Evolutionary conservation across 73 alveolate genomes (phyloP).

Genomic region (Stentor roeselii): DNA sequence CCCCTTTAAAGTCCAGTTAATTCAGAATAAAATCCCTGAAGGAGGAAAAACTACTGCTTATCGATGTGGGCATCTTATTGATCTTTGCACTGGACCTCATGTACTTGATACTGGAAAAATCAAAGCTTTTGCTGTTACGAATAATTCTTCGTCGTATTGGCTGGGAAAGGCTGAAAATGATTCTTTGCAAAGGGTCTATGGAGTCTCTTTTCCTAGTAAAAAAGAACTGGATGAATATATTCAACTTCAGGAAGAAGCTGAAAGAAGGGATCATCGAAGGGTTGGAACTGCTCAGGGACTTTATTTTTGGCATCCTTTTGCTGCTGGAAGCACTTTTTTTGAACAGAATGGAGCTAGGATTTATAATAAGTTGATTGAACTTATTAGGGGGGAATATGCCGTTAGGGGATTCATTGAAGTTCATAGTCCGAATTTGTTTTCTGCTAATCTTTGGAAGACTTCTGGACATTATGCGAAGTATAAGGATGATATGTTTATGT

Average conservation of each 20-base stretch:
- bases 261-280: conserved; percentile 99
- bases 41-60: conserved; percentile 96
- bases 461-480: conserved; percentile 99
- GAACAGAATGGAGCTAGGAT: conserved; percentile 84
- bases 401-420: conserved; percentile 98
- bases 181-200: conserved; percentile 98
- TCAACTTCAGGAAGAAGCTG: conserved; percentile 94
- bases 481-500: conserved; percentile 95
- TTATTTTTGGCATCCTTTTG: conserved; percentile 85
- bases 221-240: conserved; percentile 96
- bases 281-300: conserved; percentile 96
- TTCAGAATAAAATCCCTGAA: conserved; percentile 94
- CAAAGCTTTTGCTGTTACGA: conserved; percentile 96
- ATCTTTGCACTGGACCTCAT: conserved; percentile 99
- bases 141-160: conserved; percentile 99
- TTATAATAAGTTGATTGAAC: conserved; percentile 92
- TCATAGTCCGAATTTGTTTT: conserved; percentile 95
- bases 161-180: conserved; percentile 96
- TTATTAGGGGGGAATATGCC: conserved; percentile 92
- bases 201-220: conserved; percentile 96
- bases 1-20: conserved; percentile 97
- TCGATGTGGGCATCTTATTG: conserved; percentile 97
- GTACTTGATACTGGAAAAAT: conserved; percentile 92
- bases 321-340: conserved; percentile 99
- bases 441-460: conserved; percentile 94